phyloP scores from a whole-genome alignment of 768 basidiomycete genomes.

The Mycena rebaudengoi region DNA sequence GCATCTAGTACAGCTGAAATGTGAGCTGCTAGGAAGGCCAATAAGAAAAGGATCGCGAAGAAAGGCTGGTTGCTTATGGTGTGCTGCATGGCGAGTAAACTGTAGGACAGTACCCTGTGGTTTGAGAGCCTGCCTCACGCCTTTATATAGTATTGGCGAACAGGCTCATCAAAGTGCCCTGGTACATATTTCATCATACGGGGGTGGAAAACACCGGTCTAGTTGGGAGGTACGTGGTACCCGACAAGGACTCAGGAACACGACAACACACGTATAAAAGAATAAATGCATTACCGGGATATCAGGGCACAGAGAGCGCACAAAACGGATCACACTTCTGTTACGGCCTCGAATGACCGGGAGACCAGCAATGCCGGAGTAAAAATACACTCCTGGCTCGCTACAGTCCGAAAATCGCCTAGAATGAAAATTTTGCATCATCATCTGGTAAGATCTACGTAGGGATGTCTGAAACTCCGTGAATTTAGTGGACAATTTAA shows the following conservation, averaged over 20 bases:
- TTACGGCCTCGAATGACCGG: too few relatives aligned
- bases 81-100: neutral
- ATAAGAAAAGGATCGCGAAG: neutral
- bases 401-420: too few relatives aligned
- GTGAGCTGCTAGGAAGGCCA: neutral
- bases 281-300: neutral
- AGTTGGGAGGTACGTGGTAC: neutral
- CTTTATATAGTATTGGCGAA: neutral
- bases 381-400: too few relatives aligned
- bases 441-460: too few relatives aligned
- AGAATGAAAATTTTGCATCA: too few relatives aligned
- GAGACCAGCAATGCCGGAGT: too few relatives aligned
- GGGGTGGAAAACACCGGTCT: neutral
- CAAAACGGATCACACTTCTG: too few relatives aligned
- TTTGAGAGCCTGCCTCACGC: neutral
- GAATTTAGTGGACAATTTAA: too few relatives aligned
- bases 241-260: neutral
- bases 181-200: neutral
- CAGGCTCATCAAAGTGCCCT: too few relatives aligned
- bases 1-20: neutral
- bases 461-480: too few relatives aligned
- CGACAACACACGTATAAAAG: too few relatives aligned
- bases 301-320: constrained; percentile 1
- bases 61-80: neutral
- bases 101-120: neutral